Percentiles rank a stretch among this genome's conserved stretches.
phyloP scores from a whole-genome alignment of 2,329 filamentous ascomycete species.

The Chaetomiaceae sp. region DNA sequence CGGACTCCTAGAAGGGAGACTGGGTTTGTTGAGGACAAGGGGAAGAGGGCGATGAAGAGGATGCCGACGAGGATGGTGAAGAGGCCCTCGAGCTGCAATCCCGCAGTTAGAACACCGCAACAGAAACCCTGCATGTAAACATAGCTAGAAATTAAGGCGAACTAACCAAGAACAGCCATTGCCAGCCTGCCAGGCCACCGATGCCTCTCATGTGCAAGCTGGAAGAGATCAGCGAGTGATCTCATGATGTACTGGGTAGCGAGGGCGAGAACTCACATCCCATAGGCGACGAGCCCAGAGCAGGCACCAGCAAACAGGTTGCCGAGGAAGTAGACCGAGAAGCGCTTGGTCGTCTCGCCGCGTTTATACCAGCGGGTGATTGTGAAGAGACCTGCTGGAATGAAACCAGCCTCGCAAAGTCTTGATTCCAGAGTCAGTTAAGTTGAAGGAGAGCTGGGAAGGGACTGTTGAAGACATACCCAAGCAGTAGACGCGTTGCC shows the following conservation, averaged over 20 bases:
- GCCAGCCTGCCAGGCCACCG: slow-evolving; percentile 48
- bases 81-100: slow-evolving; percentile 33
- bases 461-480: too few relatives aligned
- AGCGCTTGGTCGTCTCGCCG: slow-evolving; percentile 42
- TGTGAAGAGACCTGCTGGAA: slow-evolving; percentile 44
- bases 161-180: slow-evolving; percentile 52
- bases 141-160: slow-evolving; percentile 45
- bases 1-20: slow-evolving; percentile 30
- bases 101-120: not conserved
- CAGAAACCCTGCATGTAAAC: too few relatives aligned
- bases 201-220: slow-evolving; percentile 47
- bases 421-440: too few relatives aligned
- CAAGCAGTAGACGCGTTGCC: slow-evolving; percentile 35
- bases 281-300: slow-evolving; percentile 41
- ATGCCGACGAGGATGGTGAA: slow-evolving; percentile 34
- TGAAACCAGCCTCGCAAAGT: slow-evolving; percentile 42
- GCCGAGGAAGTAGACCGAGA: slow-evolving; percentile 43
- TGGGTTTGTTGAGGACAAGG: slow-evolving; percentile 28
- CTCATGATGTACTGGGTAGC: too few relatives aligned
- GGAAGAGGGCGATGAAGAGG: slow-evolving; percentile 32
- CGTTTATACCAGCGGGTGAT: slow-evolving; percentile 46
- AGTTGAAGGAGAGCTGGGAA: too few relatives aligned
- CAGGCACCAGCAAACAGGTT: slow-evolving; percentile 39
- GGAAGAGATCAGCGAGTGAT: too few relatives aligned
- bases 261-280: too few relatives aligned